phyloP scores from a whole-genome alignment of 1,139 yeast species.

The Geotrichum restrictum region DNA sequence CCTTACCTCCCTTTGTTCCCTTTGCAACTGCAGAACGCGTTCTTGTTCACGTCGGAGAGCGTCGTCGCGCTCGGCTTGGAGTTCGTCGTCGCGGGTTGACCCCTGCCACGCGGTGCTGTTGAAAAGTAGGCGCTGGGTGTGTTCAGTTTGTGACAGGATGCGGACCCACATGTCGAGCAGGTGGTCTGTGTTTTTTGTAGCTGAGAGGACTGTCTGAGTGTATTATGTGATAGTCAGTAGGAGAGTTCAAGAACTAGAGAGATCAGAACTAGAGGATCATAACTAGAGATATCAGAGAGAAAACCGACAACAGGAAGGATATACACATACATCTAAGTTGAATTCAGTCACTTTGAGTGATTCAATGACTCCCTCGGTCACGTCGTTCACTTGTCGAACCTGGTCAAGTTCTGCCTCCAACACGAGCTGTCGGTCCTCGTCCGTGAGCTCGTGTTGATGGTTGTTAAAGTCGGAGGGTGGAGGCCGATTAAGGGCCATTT shows the following conservation, averaged over 20 bases:
- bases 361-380: conserved; percentile 28
- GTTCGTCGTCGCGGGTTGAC: conserved; percentile 30
- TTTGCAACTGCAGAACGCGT: too few relatives aligned
- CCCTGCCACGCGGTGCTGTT: conserved; percentile 37
- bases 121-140: conserved; percentile 34
- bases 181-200: conserved; percentile 35
- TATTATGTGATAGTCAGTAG: neutral
- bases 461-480: neutral
- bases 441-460: conserved; percentile 12
- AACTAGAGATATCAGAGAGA: too few relatives aligned
- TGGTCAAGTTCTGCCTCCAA: conserved; percentile 30
- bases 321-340: conserved; percentile 25
- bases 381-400: conserved; percentile 29
- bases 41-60: conserved; percentile 28
- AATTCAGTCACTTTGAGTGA: conserved; percentile 28
- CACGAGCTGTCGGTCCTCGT: conserved; percentile 27
- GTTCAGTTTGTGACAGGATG: conserved; percentile 39
- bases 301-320: neutral
- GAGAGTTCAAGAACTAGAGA: too few relatives aligned
- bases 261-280: too few relatives aligned
- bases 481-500: conserved; percentile 3
- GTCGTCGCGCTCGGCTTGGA: conserved; percentile 28
- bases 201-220: conserved; percentile 25
- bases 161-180: conserved; percentile 37
- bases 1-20: conserved; percentile 23